phyloP scores from a whole-genome alignment of 108 stramenopile genomes.

The Bacterosira constricta region DNA sequence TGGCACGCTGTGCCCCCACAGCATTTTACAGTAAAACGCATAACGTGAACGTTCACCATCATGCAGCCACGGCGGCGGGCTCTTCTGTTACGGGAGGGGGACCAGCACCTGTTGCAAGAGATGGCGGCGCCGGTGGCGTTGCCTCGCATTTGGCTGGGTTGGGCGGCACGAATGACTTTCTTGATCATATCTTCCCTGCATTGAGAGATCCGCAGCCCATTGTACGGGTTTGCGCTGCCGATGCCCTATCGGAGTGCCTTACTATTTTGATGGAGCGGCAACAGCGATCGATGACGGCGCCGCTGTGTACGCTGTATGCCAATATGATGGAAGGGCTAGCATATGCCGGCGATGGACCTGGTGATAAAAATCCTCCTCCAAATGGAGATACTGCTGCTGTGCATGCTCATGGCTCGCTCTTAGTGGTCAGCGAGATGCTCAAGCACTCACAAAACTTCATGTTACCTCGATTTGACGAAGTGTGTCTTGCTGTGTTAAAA shows the following conservation, averaged over 20 bases:
- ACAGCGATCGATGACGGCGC: slow-evolving; percentile 63
- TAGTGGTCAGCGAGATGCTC: slow-evolving; percentile 87
- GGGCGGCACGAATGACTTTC: slow-evolving; percentile 82
- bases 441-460: slow-evolving; percentile 90
- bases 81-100: slow-evolving; percentile 27
- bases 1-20: slow-evolving; percentile 91
- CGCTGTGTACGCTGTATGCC: slow-evolving; percentile 76
- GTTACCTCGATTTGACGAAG: slow-evolving; percentile 92
- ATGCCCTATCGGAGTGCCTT: slow-evolving; percentile 86
- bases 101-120: neutral
- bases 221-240: slow-evolving; percentile 91
- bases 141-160: slow-evolving; percentile 15
- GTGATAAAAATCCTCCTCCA: slow-evolving; percentile 16
- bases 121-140: slow-evolving; percentile 11
- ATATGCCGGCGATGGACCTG: slow-evolving; percentile 7
- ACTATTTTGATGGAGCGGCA: slow-evolving; percentile 79
- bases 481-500: slow-evolving; percentile 79
- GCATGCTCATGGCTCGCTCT: slow-evolving; percentile 84
- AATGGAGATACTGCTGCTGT: slow-evolving; percentile 45
- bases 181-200: slow-evolving; percentile 86
- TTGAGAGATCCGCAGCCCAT: slow-evolving; percentile 85
- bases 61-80: neutral
- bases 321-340: slow-evolving; percentile 73
- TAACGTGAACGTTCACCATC: slow-evolving; percentile 20
- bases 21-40: slow-evolving; percentile 87